phyloP scores from a whole-genome alignment of 805 yeast genomes.

The Candida quercuum region DNA sequence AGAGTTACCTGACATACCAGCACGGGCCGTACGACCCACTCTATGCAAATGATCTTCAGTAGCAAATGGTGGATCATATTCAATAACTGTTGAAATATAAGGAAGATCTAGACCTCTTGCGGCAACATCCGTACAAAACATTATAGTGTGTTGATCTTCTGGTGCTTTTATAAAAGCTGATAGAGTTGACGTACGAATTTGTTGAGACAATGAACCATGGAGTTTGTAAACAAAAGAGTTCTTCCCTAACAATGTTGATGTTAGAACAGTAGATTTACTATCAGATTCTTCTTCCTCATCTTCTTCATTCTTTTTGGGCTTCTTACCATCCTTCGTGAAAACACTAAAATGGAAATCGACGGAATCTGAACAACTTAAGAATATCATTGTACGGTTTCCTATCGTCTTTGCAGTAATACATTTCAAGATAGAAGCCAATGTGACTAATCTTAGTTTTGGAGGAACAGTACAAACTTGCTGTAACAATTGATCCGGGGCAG shows the following conservation, averaged over 20 bases:
- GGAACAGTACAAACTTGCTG: conserved; percentile 86
- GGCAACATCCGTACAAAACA: conserved; percentile 97
- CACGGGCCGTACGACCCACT: conserved; percentile 97
- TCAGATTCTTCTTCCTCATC: conserved; percentile 27
- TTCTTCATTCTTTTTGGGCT: conserved; percentile 27
- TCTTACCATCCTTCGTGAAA: conserved; percentile 55
- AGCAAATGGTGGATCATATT: conserved; percentile 92
- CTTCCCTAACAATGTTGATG: conserved; percentile 47
- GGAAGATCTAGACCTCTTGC: conserved; percentile 95
- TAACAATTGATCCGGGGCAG: conserved; percentile 86
- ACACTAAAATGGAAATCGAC: conserved; percentile 87
- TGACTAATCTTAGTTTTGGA: conserved; percentile 82
- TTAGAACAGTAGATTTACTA: conserved; percentile 34
- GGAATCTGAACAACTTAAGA: conserved; percentile 93
- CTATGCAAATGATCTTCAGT: conserved; percentile 94
- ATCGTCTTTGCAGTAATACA: conserved; percentile 33
- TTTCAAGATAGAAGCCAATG: conserved; percentile 64
- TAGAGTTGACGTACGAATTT: conserved; percentile 68
- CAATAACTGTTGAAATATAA: conserved; percentile 77
- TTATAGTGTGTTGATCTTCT: conserved; percentile 50
- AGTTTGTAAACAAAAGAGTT: conserved; percentile 56
- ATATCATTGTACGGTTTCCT: conserved; percentile 65
- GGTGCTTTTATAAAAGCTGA: conserved; percentile 33
- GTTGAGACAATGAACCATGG: conserved; percentile 91
- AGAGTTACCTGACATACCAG: conserved; percentile 83